Evolutionary conservation across 2,329 filamentous ascomycete genomes (phyloP), one percentile per base, ranked within the genome.

Genomic region (Diplodia mutila): DNA sequence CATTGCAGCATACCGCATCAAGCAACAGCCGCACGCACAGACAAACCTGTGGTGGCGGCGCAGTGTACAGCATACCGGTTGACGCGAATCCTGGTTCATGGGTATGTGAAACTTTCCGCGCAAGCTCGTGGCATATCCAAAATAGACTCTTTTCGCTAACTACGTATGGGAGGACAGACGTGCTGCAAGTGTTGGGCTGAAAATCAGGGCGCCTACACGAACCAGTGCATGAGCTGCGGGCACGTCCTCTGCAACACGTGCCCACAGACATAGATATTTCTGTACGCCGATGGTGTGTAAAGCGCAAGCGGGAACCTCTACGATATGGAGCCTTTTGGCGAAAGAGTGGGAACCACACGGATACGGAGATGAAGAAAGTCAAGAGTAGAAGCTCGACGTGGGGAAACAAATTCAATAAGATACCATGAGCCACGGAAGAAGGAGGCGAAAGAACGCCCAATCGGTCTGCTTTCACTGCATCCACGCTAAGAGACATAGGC

Each of bases 141-240:
- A 1, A 7, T 32, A n/a, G 29, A 3, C 8, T 32, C 5, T 8
- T 4, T 16, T n/a, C 34, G 42, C 57, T 61, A 23, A 61, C 34
- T 18, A 23, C 23, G 18, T 16, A 7, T 29, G 7, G n/a, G n/a
- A n/a, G 8, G 16, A 34, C 6, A 63, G 59, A 51, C 59, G 8
- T 63, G 59, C 29, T 63, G 59, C 46, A 63, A 63, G 59, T 63
- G 59, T 46, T 63, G 59, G 59, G 49, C 59, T 11, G 59, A 63
- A 21, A 18, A 63, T 29, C 59, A 63, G 59, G 59, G 59, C 14
- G 46, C 32, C 29, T 63, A 63, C n/a, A 51, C 59, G 12, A 63
- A 51, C 8, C 59, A 63, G 29, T 63, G 59, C 46, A 37, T 14
- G 25, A 63, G 39, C 46, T 63, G 59, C 46, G 59, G 59, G 2